Evolutionary conservation across 2,329 filamentous ascomycete genomes (phyloP).

Genomic region (Phaeomoniella chlamydospora): DNA sequence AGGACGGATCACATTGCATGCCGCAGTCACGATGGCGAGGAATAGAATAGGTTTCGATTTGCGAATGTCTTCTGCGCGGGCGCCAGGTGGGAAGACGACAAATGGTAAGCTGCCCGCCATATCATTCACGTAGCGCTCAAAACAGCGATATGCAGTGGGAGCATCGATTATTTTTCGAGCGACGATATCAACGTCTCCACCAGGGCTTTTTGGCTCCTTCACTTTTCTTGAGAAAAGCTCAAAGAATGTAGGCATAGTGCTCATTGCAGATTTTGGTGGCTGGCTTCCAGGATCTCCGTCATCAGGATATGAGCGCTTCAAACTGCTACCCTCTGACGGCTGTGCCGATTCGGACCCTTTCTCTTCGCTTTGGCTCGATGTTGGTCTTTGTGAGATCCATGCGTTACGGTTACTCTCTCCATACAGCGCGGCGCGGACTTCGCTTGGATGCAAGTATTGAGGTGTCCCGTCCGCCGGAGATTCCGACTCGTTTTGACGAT

Average conservation of each 20-base stretch:
- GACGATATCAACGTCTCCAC: conserved; percentile 29
- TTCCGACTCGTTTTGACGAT: neutral
- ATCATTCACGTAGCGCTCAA: conserved; percentile 38
- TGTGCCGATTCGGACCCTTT: neutral
- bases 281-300: neutral
- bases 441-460: neutral
- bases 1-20: conserved; percentile 36
- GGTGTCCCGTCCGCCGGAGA: neutral
- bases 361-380: neutral
- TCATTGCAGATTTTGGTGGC: neutral
- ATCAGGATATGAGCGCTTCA: neutral
- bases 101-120: conserved; percentile 42
- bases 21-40: conserved; percentile 39
- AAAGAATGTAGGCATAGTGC: neutral
- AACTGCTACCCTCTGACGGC: neutral
- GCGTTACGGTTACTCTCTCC: neutral
- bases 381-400: neutral
- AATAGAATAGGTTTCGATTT: conserved; percentile 46
- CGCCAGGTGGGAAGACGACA: conserved; percentile 41
- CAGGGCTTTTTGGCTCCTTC: neutral
- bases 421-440: neutral
- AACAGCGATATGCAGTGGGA: conserved; percentile 39
- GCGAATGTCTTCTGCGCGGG: conserved; percentile 38
- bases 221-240: neutral
- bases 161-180: conserved; percentile 35